Evolutionary conservation across 345 rosid species (phyloP).

Genomic region (Lagerstroemia speciosa): DNA sequence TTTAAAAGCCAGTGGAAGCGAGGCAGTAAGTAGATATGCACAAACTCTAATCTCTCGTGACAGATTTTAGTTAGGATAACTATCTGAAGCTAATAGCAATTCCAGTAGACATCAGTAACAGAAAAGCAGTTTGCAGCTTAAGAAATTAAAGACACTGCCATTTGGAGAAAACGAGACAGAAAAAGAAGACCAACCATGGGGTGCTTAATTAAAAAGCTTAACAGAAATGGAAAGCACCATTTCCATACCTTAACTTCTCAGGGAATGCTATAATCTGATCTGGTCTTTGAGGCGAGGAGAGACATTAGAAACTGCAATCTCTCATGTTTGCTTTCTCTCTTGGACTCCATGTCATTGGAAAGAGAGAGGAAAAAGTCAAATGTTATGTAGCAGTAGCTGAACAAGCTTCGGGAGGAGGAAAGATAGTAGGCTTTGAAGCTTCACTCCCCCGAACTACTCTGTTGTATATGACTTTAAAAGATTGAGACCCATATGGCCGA

Average conservation of each 20-base stretch:
- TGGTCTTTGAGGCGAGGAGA: background rate
- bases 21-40: background rate
- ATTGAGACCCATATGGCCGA: constrained; percentile 85
- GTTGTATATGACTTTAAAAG: constrained; percentile 66
- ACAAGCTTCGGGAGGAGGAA: constrained; percentile 29
- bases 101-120: background rate
- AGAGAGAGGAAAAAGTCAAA: background rate
- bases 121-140: background rate
- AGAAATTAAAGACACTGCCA: too few species aligned
- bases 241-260: background rate
- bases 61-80: background rate
- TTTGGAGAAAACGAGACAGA: too few species aligned
- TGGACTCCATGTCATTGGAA: constrained; percentile 8
- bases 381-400: constrained; percentile 34
- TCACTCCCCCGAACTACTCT: constrained; percentile 77
- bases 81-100: background rate
- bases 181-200: too few species aligned
- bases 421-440: constrained; percentile 40
- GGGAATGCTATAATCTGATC: background rate
- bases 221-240: too few species aligned
- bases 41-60: background rate
- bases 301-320: constrained; percentile 6
- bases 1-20: background rate
- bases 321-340: constrained; percentile 8
- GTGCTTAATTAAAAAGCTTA: too few species aligned